Evolutionary conservation across 768 basidiomycete genomes (phyloP).

Genomic region (Pleurotus cornucopiae): DNA sequence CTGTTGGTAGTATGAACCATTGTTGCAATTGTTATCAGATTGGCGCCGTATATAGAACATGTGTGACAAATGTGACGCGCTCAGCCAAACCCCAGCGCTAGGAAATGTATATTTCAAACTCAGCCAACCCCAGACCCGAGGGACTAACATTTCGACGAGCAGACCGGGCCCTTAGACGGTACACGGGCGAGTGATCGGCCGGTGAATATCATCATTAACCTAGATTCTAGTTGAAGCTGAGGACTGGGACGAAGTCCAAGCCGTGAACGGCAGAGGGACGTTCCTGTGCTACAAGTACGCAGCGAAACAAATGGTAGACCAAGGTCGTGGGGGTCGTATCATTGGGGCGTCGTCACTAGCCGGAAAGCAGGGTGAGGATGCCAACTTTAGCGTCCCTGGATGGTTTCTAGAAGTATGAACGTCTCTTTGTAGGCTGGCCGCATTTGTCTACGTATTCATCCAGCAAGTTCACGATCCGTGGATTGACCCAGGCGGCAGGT

Average conservation of each 20-base stretch:
- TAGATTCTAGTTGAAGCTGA: conserved; percentile 15
- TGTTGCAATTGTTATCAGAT: no score
- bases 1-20: no score
- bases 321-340: conserved; percentile 12
- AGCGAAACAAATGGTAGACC: conserved; percentile 25
- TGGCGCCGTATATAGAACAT: no score
- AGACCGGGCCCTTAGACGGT: conserved; percentile 13
- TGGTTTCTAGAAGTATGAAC: not conserved
- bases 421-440: conserved; percentile 9
- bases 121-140: no score
- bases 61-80: no score
- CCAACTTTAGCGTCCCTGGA: not conserved
- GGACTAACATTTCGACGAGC: no score
- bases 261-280: conserved; percentile 25
- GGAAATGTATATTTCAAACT: no score
- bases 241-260: conserved; percentile 23
- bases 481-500: conserved; percentile 25
- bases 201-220: not conserved
- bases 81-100: no score
- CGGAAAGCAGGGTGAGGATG: conserved; percentile 30
- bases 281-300: conserved; percentile 31
- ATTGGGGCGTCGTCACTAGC: conserved; percentile 28
- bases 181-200: not conserved
- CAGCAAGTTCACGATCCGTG: conserved; percentile 38
- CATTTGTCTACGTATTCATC: conserved; percentile 22